A percentile compares a stretch with the other conserved stretches of the same genome.
These are phyloP conservation scores for Penstemon eatonii DNA, from an alignment of 257 asterid genomes.

Conservation along the genomic window DNA sequence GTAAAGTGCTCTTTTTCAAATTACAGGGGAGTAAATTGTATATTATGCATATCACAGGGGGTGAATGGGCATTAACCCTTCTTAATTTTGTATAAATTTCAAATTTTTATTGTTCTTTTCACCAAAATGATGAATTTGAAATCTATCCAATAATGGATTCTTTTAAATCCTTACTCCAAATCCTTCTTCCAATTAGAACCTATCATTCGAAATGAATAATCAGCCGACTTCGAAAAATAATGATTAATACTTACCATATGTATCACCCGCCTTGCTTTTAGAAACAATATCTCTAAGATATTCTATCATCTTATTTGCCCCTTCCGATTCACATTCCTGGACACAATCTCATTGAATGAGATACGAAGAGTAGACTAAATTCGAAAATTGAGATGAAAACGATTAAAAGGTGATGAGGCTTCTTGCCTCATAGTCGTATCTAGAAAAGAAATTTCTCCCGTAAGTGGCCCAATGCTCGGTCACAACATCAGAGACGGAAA, in stretches of 20 bases:
- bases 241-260: conserved; percentile 48
- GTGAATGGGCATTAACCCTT: too few relatives aligned
- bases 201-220: too few relatives aligned
- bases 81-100: too few relatives aligned
- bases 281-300: conserved; percentile 67
- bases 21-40: too few relatives aligned
- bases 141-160: too few relatives aligned
- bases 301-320: conserved; percentile 72
- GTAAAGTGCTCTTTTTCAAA: too few relatives aligned
- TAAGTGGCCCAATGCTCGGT: conserved; percentile 89
- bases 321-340: conserved; percentile 86
- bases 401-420: conserved; percentile 30
- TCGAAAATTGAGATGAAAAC: conserved; percentile 9
- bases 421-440: conserved; percentile 95
- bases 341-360: conserved; percentile 17
- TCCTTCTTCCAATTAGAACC: too few relatives aligned
- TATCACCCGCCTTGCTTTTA: conserved; percentile 69
- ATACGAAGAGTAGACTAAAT: not conserved
- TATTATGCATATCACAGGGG: too few relatives aligned
- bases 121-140: too few relatives aligned
- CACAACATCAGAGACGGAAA: conserved; percentile 89
- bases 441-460: conserved; percentile 91
- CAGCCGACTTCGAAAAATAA: not conserved
- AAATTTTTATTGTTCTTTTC: too few relatives aligned
- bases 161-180: too few relatives aligned